Evolutionary conservation across 2,329 filamentous ascomycete species (phyloP).

Genomic region (Furcasterigmium sp.): DNA sequence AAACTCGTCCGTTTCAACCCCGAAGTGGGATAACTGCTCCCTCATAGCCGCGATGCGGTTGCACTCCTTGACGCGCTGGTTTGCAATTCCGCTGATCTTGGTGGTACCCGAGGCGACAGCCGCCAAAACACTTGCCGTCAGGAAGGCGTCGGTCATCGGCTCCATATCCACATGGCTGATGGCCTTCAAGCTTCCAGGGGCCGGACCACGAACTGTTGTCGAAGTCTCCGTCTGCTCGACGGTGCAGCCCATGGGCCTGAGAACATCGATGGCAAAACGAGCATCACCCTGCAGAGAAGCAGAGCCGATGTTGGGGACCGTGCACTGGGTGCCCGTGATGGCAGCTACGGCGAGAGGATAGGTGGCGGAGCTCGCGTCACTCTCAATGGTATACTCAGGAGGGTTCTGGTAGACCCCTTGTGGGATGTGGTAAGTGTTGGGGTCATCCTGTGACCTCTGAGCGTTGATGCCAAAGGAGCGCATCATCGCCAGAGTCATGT

Average conservation of each 20-base stretch:
- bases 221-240: constrained; percentile 81
- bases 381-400: constrained; percentile 83
- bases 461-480: constrained; percentile 81
- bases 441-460: constrained; percentile 67
- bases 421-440: constrained; percentile 91
- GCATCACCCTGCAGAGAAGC: constrained; percentile 91
- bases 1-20: constrained; percentile 77
- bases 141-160: constrained; percentile 97
- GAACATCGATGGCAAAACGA: constrained; percentile 83
- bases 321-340: constrained; percentile 93
- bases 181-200: constrained; percentile 65
- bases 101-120: constrained; percentile 83
- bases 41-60: constrained; percentile 96
- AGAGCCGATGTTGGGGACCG: constrained; percentile 92
- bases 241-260: constrained; percentile 87
- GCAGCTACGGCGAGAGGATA: constrained; percentile 93
- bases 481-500: constrained; percentile 99
- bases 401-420: constrained; percentile 80
- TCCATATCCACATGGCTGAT: constrained; percentile 92
- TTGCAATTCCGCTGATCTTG: constrained; percentile 88
- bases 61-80: constrained; percentile 97
- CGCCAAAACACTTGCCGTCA: constrained; percentile 88
- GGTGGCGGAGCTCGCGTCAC: constrained; percentile 94
- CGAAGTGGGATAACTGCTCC: constrained; percentile 89
- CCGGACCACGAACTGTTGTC: constrained; percentile 90